Conservation (phyloP, 2,329 filamentous ascomycete genomes). For the Exophiala viscosa region DNA sequence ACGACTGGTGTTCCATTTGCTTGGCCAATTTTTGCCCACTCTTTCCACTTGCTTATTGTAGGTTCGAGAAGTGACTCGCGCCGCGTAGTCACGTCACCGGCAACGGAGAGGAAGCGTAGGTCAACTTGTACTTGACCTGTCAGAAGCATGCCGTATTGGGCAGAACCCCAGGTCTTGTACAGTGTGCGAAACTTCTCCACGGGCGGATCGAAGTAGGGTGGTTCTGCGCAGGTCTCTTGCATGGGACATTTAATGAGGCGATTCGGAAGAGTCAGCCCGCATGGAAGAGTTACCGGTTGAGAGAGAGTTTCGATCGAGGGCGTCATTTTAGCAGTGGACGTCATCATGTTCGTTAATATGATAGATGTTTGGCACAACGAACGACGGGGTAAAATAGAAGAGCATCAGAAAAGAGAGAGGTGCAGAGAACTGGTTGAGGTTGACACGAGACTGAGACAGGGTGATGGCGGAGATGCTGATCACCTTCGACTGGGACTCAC, state of each 20-base stretch:
- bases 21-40: constrained; percentile 36
- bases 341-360: no score
- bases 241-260: constrained; percentile 43
- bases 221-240: constrained; percentile 15
- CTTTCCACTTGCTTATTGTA: constrained; percentile 32
- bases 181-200: constrained; percentile 6
- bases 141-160: constrained; percentile 31
- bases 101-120: constrained; percentile 38
- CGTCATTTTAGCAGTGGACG: background rate
- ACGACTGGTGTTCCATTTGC: constrained; percentile 41
- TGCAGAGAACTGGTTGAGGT: no score
- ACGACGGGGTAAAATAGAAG: no score
- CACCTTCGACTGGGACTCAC: no score
- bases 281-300: constrained; percentile 44
- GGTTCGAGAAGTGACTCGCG: constrained; percentile 26
- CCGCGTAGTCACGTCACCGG: constrained; percentile 32
- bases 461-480: no score
- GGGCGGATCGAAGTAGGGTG: constrained; percentile 10
- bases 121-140: constrained; percentile 47
- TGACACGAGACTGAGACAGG: no score
- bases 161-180: constrained; percentile 11
- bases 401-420: no score
- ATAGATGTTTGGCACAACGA: no score
- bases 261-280: constrained; percentile 55
- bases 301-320: background rate